Evolutionary conservation across 1,284 basidiomycete genomes (phyloP), one percentile per base, ranked within the genome.

Genomic region (Moesziomyces globuligerus): DNA sequence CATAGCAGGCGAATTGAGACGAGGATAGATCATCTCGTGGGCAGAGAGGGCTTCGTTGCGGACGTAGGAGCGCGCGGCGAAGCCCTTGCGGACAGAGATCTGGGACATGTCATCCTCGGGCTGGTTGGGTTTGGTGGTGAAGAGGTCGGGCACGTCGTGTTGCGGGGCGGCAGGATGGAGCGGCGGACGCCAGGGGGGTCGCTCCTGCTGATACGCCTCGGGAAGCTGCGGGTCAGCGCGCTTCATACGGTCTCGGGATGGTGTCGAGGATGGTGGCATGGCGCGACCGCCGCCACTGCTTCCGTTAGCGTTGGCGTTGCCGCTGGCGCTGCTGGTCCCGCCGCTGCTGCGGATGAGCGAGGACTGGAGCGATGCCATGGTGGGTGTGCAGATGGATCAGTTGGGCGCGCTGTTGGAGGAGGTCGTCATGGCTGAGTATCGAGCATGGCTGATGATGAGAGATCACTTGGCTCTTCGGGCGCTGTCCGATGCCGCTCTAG

Each of bases 61-160:
- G 36, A 73, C 70, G 18, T 54, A 44, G 57, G 67, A 29, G 25
- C 85, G 84, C 23, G 89, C 85, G 7, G 85, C 79, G 66, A 91
- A 91, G 0, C 95, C 95, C 79, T 87, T 87, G 84, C 91, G 91
- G 58, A 97, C 88, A 73, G 90, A 90, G 0, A 83, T 78, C 58
- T 91, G 89, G 0, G 91, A 90, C 53, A 96, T 85, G 4, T 89
- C 83, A 78, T 96, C 93, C 83, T 96, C 94, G 25, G 91, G 89
- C 82, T 94, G 91, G 7, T 88, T 88, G 17, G 91, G 88, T 50
- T 88, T 86, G 4, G 93, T 91, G 37, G 93, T 93, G 80, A 91
- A 89, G 80, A 93, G 93, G 32, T 93, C 92, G 48, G 89, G 88
- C 79, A 56, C 51, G 25, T 66, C 66, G 8, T 59, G 43, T 3